Evolutionary conservation across 257 asterid genomes (phyloP).

Genomic region (Solanum pennellii): DNA sequence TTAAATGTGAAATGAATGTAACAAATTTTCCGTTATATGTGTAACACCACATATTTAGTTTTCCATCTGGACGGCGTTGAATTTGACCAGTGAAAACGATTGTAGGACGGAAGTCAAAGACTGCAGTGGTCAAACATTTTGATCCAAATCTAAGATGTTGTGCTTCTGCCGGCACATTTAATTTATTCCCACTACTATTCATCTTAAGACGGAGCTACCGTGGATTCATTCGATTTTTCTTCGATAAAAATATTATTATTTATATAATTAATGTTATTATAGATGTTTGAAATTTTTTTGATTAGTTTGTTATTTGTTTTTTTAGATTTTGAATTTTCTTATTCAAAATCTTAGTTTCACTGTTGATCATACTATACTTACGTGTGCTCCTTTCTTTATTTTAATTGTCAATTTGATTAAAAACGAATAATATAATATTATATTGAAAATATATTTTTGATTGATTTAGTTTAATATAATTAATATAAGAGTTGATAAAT

Average conservation of each 20-base stretch:
- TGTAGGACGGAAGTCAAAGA: background rate
- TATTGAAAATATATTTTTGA: background rate
- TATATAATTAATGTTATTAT: no score
- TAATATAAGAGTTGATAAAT: no score
- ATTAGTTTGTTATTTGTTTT: no score
- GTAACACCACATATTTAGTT: background rate
- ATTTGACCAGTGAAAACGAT: background rate
- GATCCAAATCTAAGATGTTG: background rate
- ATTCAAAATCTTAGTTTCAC: no score
- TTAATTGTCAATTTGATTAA: background rate
- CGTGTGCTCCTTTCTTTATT: background rate
- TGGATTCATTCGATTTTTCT: no score
- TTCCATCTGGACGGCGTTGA: background rate
- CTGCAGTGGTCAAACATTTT: background rate
- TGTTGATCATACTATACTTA: background rate
- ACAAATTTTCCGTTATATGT: background rate
- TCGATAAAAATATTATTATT: no score
- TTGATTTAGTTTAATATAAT: background rate
- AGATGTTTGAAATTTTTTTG: no score
- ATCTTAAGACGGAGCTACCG: no score
- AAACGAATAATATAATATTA: background rate
- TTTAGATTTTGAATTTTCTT: no score
- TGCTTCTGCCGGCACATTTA: background rate
- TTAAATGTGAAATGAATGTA: no score
- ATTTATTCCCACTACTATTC: background rate